Evolutionary conservation across 139 green algal species (phyloP).

Genomic region (Micromonas pusilla): DNA sequence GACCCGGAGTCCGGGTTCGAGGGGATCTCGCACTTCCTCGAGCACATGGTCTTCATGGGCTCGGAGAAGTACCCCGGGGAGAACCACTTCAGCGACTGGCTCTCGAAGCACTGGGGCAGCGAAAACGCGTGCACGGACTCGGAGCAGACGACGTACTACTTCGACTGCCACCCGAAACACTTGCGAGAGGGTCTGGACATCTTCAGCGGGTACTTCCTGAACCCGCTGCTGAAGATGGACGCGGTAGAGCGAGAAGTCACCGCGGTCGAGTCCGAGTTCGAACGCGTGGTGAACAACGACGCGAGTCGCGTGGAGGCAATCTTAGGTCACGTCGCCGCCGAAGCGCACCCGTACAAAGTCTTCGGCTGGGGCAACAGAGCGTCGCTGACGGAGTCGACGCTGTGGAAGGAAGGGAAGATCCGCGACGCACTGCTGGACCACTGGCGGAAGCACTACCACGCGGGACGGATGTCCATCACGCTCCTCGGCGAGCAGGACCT

Average conservation of each 20-base stretch:
- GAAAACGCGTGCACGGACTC: conserved; percentile 92
- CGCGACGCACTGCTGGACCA: conserved; percentile 66
- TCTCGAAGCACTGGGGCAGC: conserved; percentile 69
- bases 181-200: conserved; percentile 77
- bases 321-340: neutral
- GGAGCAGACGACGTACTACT: conserved; percentile 86
- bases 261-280: conserved; percentile 50
- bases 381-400: conserved; percentile 37
- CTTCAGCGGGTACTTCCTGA: conserved; percentile 92
- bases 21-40: conserved; percentile 84
- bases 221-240: conserved; percentile 71
- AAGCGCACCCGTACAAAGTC: conserved; percentile 64
- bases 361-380: conserved; percentile 79
- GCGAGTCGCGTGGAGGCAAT: neutral
- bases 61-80: conserved; percentile 83
- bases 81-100: conserved; percentile 92
- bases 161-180: conserved; percentile 69
- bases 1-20: conserved; percentile 57
- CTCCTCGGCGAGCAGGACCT: conserved; percentile 80
- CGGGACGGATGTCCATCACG: conserved; percentile 85
- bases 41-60: conserved; percentile 99
- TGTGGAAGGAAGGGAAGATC: conserved; percentile 53
- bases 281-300: conserved; percentile 73
- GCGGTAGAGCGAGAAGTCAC: conserved; percentile 84
- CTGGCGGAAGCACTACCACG: conserved; percentile 79